Conservation (phyloP, 257 asterid species). For the Fraxinus americana region DNA sequence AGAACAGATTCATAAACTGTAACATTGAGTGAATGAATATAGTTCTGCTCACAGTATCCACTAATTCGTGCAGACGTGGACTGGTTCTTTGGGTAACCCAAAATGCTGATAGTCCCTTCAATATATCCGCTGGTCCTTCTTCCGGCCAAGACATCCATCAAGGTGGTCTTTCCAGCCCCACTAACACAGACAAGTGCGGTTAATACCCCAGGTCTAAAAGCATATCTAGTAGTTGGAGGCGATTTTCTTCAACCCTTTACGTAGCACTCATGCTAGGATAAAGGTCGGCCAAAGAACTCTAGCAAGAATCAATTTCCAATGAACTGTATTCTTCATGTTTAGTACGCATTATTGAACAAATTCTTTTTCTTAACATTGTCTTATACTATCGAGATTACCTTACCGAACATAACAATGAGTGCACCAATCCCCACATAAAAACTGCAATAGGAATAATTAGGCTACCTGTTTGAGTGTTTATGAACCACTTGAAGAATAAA, state of each 20-base stretch:
- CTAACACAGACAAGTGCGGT: conserved; percentile 67
- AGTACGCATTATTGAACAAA: too few relatives aligned
- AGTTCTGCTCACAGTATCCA: conserved; percentile 63
- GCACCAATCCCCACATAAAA: too few relatives aligned
- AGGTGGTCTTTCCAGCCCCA: conserved; percentile 71
- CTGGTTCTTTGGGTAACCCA: conserved; percentile 61
- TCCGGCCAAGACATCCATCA: conserved; percentile 73
- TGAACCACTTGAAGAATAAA: background rate
- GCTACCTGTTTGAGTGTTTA: too few relatives aligned
- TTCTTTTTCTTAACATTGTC: too few relatives aligned
- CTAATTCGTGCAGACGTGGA: conserved; percentile 55
- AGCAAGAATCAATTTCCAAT: too few relatives aligned
- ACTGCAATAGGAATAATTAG: too few relatives aligned
- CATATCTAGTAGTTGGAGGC: conserved; percentile 49
- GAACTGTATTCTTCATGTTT: too few relatives aligned
- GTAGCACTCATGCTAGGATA: too few relatives aligned
- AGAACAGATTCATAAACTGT: conserved; percentile 58
- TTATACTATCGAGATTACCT: too few relatives aligned
- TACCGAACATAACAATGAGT: too few relatives aligned
- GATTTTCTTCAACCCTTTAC: conserved; percentile 39
- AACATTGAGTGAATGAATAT: conserved; percentile 59
- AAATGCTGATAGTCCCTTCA: conserved; percentile 50
- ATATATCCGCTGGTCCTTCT: conserved; percentile 58
- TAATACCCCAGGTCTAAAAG: conserved; percentile 61
- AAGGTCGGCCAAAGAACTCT: too few relatives aligned